A percentile compares a stretch with the other conserved stretches of the same genome.
Conservation (phyloP, 257 asterid genomes). For the Plantago major region DNA sequence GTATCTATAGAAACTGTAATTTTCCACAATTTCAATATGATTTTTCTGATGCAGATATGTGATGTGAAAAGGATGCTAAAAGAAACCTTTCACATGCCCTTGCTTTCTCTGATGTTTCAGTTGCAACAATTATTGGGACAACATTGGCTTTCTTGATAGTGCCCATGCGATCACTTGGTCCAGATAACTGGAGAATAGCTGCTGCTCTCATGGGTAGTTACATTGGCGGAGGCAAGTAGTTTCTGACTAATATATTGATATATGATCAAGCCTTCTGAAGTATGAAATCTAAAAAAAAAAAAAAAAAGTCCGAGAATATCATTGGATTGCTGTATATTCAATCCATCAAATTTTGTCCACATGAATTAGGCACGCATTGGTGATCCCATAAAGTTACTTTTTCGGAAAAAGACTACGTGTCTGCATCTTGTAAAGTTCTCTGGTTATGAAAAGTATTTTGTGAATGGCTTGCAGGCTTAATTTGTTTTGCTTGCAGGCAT, state of each 20-base stretch:
- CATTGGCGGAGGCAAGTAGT: conserved; percentile 75
- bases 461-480: no score
- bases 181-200: conserved; percentile 79
- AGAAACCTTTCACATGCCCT: conserved; percentile 7
- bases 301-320: no score
- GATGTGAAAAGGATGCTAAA: conserved; percentile 11
- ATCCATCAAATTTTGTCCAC: no score
- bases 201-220: conserved; percentile 92
- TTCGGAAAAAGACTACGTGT: neutral
- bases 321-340: no score
- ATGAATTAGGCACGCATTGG: no score
- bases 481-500: no score
- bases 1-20: no score
- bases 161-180: conserved; percentile 85
- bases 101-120: conserved; percentile 36
- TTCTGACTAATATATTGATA: neutral
- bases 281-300: no score
- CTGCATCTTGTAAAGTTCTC: no score
- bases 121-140: conserved; percentile 67
- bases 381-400: neutral
- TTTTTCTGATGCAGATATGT: neutral
- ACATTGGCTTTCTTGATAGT: conserved; percentile 65
- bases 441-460: no score
- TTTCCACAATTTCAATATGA: no score
- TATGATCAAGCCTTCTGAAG: neutral